phyloP scores from a whole-genome alignment of 2,329 filamentous ascomycete genomes.

The Zarea fungicola region DNA sequence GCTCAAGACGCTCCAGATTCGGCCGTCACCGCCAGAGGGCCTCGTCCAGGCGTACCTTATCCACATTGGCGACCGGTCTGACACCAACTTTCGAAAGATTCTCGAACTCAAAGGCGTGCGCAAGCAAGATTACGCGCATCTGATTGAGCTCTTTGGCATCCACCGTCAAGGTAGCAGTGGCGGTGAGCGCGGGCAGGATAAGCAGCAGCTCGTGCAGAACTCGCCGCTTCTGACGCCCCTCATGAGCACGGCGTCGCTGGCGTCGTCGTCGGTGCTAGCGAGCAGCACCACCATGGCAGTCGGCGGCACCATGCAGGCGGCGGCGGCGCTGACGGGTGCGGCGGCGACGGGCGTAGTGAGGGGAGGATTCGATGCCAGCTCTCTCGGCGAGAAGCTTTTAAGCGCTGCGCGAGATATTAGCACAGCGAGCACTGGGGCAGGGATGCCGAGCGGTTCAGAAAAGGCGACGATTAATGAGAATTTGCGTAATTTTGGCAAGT shows the following conservation, averaged over 20 bases:
- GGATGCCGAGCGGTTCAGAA: constrained; percentile 37
- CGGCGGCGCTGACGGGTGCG: constrained; percentile 35
- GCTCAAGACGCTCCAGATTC: constrained; percentile 94
- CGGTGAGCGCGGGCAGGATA: constrained; percentile 64
- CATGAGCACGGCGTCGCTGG: constrained; percentile 38
- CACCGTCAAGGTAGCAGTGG: constrained; percentile 73
- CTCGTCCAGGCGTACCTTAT: constrained; percentile 96
- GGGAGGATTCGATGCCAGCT: constrained; percentile 71
- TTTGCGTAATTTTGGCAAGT: constrained; percentile 91
- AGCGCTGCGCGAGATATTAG: constrained; percentile 84
- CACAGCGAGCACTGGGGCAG: constrained; percentile 36
- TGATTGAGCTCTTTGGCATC: constrained; percentile 77
- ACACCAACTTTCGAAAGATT: constrained; percentile 93
- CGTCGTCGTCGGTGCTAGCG: not conserved
- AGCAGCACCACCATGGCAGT: constrained; percentile 32
- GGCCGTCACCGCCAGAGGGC: constrained; percentile 82
- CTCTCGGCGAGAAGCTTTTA: constrained; percentile 80
- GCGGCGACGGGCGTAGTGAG: constrained; percentile 25
- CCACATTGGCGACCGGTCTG: constrained; percentile 89
- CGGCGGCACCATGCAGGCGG: constrained; percentile 35
- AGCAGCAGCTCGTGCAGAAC: constrained; percentile 62
- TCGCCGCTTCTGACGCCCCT: constrained; percentile 68
- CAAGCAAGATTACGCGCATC: constrained; percentile 73
- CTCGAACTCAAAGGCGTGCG: constrained; percentile 91
- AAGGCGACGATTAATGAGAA: constrained; percentile 85